Evolutionary conservation across 495 filamentous ascomycete species (phyloP).

Genomic region (Daldinia bambusicola): DNA sequence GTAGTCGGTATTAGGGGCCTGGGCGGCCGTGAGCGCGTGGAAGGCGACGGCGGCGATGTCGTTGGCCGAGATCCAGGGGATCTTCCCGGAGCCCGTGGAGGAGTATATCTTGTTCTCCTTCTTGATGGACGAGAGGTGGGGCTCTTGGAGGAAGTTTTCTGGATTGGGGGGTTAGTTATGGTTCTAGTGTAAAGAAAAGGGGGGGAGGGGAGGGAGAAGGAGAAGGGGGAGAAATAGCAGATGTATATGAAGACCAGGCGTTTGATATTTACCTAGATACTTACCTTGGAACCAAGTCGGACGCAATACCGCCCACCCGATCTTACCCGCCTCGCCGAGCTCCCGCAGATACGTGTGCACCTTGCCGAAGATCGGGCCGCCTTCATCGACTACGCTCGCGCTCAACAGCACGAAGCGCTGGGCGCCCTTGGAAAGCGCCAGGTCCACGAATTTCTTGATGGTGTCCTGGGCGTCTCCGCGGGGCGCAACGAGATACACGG

Average conservation of each 20-base stretch:
- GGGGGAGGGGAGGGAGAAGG: background rate
- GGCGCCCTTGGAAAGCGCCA: conserved; percentile 51
- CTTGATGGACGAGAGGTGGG: conserved; percentile 48
- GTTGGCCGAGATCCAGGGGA: conserved; percentile 59
- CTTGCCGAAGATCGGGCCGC: conserved; percentile 51
- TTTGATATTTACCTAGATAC: too few species aligned
- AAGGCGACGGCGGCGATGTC: conserved; percentile 62
- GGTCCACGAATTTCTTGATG: conserved; percentile 54
- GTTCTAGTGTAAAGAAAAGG: background rate
- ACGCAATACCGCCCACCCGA: conserved; percentile 57
- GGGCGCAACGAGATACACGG: conserved; percentile 55
- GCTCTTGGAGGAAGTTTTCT: conserved; percentile 51
- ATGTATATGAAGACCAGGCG: background rate
- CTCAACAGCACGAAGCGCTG: conserved; percentile 59
- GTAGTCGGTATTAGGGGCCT: conserved; percentile 58
- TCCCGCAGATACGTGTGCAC: conserved; percentile 52
- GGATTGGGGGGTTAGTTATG: background rate
- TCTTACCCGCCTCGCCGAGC: conserved; percentile 51
- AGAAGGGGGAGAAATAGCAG: too few species aligned
- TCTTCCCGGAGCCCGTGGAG: conserved; percentile 55
- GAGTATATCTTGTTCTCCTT: conserved; percentile 59
- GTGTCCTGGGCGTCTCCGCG: conserved; percentile 40
- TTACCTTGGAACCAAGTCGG: conserved; percentile 61
- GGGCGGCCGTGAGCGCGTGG: conserved; percentile 51
- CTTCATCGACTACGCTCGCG: conserved; percentile 50